These are phyloP conservation scores for Ascochyta pisi DNA, from an alignment of 2,329 filamentous ascomycete genomes.

Conservation along the genomic window DNA sequence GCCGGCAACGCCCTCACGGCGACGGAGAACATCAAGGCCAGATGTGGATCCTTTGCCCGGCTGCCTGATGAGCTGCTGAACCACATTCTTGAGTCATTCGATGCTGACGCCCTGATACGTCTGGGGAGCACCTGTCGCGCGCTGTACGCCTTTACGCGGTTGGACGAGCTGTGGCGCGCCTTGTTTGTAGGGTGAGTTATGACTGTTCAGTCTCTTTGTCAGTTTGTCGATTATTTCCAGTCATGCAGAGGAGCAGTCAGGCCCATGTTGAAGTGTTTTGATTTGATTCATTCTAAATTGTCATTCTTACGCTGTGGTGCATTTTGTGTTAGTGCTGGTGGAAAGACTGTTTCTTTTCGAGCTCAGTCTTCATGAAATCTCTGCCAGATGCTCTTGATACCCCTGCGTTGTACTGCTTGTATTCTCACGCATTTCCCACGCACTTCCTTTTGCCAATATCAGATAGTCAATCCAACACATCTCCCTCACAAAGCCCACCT, in stretches of 20 bases:
- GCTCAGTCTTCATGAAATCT: no score
- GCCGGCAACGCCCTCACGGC: constrained; percentile 80
- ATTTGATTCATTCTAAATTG: not conserved
- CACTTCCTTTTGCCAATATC: no score
- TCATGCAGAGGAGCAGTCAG: not conserved
- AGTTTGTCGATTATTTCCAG: not conserved
- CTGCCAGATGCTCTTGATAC: no score
- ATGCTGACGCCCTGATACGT: constrained; percentile 65
- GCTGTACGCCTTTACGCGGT: constrained; percentile 81
- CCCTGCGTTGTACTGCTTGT: no score
- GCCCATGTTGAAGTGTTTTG: no score
- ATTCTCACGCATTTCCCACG: no score
- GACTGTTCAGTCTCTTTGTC: not conserved
- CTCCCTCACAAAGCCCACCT: not conserved
- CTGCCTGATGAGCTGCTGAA: constrained; percentile 84
- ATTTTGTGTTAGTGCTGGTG: no score
- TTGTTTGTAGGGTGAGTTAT: constrained; percentile 81
- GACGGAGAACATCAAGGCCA: constrained; percentile 69
- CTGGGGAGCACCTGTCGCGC: constrained; percentile 84
- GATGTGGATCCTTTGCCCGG: constrained; percentile 68
- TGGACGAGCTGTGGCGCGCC: constrained; percentile 88
- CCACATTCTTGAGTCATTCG: constrained; percentile 76
- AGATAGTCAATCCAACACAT: not conserved
- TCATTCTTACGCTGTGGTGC: no score
- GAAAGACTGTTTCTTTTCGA: no score